These are phyloP conservation scores for Candida endomychidarum DNA, from an alignment of 805 yeast species.

Conservation along the genomic window DNA sequence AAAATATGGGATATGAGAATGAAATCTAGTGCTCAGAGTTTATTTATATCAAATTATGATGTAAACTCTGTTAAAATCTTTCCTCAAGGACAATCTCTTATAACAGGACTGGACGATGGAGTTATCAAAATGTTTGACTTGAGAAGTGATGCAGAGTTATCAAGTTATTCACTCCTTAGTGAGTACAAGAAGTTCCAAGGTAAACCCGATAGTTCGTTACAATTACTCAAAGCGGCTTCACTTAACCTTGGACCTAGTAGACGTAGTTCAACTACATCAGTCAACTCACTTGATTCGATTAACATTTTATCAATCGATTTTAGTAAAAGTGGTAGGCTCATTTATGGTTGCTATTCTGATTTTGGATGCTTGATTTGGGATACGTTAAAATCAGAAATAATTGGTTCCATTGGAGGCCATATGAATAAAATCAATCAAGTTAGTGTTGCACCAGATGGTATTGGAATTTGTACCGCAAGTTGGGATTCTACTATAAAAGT, in stretches of 20 bases:
- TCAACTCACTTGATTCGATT: conserved; percentile 12
- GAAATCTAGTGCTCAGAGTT: conserved; percentile 47
- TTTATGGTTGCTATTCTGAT: conserved; percentile 76
- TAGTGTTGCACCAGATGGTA: conserved; percentile 68
- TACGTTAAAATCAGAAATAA: conserved; percentile 57
- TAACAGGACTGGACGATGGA: conserved; percentile 81
- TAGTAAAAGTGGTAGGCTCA: conserved; percentile 69
- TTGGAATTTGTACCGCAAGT: conserved; percentile 73
- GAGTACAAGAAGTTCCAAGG: conserved; percentile 10
- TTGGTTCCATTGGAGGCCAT: conserved; percentile 63
- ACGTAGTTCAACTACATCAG: conserved; percentile 8
- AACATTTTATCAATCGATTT: conserved; percentile 74
- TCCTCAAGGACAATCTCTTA: conserved; percentile 70
- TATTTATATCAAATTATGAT: conserved; percentile 62
- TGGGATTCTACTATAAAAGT: conserved; percentile 75
- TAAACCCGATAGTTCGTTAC: conserved; percentile 15
- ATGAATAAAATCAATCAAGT: conserved; percentile 61
- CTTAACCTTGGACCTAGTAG: conserved; percentile 3
- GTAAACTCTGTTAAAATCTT: conserved; percentile 59
- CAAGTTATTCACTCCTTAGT: conserved; percentile 37
- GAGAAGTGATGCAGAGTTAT: conserved; percentile 70
- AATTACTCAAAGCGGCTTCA: conserved; percentile 3
- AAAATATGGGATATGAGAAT: conserved; percentile 65
- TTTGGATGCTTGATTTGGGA: conserved; percentile 80
- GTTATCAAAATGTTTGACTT: conserved; percentile 67